Evolutionary conservation across 345 rosid species (phyloP).

Genomic region (Alliaria petiolata): DNA sequence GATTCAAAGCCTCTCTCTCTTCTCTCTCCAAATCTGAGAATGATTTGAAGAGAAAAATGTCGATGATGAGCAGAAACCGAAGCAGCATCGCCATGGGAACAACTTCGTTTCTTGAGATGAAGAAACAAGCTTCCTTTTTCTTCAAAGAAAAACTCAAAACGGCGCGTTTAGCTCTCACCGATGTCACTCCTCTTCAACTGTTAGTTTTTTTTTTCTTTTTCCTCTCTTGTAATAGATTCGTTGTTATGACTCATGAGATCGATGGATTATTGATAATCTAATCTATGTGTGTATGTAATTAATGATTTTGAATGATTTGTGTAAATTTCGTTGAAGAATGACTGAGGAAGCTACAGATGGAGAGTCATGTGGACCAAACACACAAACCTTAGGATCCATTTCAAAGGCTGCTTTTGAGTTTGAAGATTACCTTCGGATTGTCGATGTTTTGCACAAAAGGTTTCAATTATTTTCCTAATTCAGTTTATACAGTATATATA

Average conservation of each 20-base stretch:
- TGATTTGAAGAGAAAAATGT: no score
- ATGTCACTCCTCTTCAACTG: constrained; percentile 65
- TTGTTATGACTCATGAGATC: not conserved
- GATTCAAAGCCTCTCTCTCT: not conserved
- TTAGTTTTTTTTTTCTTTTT: constrained; percentile 1
- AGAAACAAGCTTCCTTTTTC: constrained; percentile 91
- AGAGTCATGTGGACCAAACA: constrained; percentile 60
- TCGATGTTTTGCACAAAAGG: constrained; percentile 78
- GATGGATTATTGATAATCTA: not conserved
- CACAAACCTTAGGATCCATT: constrained; percentile 59
- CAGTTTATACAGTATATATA: no score
- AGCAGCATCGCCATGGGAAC: constrained; percentile 44
- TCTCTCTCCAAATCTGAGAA: not conserved
- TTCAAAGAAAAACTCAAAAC: constrained; percentile 89
- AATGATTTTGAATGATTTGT: not conserved
- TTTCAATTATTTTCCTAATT: constrained; percentile 6
- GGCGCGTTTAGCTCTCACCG: constrained; percentile 86
- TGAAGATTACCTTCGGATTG: constrained; percentile 80
- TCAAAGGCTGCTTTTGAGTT: constrained; percentile 93
- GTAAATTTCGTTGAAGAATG: constrained; percentile 41
- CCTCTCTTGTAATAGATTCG: not conserved
- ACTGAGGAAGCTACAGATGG: constrained; percentile 80
- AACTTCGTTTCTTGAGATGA: constrained; percentile 63
- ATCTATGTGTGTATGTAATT: not conserved
- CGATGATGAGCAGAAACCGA: constrained; percentile 46